Percentiles rank a stretch among this genome's conserved stretches.
Conservation (phyloP, 768 basidiomycete species). For the Leccinum imitatum region DNA sequence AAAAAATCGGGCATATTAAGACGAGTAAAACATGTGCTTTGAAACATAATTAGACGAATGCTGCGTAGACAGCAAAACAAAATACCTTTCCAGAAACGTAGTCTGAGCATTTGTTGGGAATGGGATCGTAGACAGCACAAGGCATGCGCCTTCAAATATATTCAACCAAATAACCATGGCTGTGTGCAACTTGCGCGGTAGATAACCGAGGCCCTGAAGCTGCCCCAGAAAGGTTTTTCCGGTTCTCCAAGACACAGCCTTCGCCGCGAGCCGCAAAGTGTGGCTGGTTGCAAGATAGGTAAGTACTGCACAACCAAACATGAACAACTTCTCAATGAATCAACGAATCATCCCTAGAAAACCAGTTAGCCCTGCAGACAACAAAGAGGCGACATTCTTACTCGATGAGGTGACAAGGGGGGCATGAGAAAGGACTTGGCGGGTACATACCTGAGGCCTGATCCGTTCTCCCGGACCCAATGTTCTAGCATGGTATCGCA, state of each 20-base stretch:
- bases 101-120: constrained; percentile 2
- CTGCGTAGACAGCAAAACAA: not conserved
- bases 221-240: not conserved
- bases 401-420: not conserved
- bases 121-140: too few species aligned
- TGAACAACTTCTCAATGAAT: not conserved
- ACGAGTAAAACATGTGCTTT: constrained; percentile 1
- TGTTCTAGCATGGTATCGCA: not conserved
- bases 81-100: constrained; percentile 7
- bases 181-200: not conserved
- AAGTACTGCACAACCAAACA: not conserved
- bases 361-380: not conserved
- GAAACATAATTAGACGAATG: constrained; percentile 1
- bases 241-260: not conserved
- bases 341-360: not conserved
- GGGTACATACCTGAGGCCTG: too few species aligned
- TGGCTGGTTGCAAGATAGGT: not conserved
- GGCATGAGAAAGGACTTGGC: not conserved
- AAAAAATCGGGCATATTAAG: not conserved
- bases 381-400: too few species aligned
- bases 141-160: not conserved
- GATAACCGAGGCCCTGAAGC: not conserved
- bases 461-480: not conserved
- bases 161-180: not conserved
- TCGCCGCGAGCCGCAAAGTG: not conserved